Conservation (phyloP, 768 basidiomycete genomes). For the Pleurotus ostreatus region DNA sequence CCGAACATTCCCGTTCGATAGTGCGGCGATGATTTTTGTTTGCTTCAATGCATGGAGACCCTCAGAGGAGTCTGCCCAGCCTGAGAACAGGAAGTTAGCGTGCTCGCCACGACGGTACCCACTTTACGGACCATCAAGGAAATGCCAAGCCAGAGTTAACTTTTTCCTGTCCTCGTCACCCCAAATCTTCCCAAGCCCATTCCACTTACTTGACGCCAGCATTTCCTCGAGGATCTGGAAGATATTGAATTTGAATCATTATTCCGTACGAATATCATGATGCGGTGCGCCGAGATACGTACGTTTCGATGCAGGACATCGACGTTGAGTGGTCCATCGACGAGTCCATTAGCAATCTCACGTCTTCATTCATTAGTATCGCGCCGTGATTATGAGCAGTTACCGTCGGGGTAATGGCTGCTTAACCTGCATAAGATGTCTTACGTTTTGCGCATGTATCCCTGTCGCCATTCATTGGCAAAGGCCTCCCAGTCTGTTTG, state of each 20-base stretch:
- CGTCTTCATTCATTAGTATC: constrained; percentile 24
- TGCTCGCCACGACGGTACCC: too few relatives aligned
- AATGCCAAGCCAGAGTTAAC: constrained; percentile 56
- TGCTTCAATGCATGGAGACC: constrained; percentile 52
- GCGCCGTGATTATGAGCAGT: neutral
- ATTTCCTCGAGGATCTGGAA: constrained; percentile 54
- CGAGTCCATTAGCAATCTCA: constrained; percentile 36
- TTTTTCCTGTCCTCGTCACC: constrained; percentile 37
- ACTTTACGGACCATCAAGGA: constrained; percentile 41
- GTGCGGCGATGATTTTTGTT: constrained; percentile 41
- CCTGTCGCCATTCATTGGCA: constrained; percentile 37
- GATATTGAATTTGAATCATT: neutral
- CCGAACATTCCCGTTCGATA: constrained; percentile 65
- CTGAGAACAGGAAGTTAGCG: constrained; percentile 23
- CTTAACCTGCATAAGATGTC: neutral
- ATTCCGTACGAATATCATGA: too few relatives aligned
- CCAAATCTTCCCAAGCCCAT: constrained; percentile 40
- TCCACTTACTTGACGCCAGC: constrained; percentile 47
- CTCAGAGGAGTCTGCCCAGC: constrained; percentile 51
- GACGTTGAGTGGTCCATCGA: constrained; percentile 43
- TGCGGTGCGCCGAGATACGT: neutral
- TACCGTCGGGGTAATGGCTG: too few relatives aligned
- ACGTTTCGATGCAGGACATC: constrained; percentile 58
- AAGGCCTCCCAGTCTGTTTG: constrained; percentile 27
- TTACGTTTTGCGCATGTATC: constrained; percentile 31